These are phyloP conservation scores for Candida stauntonica DNA, from an alignment of 805 yeast genomes.

Conservation along the genomic window DNA sequence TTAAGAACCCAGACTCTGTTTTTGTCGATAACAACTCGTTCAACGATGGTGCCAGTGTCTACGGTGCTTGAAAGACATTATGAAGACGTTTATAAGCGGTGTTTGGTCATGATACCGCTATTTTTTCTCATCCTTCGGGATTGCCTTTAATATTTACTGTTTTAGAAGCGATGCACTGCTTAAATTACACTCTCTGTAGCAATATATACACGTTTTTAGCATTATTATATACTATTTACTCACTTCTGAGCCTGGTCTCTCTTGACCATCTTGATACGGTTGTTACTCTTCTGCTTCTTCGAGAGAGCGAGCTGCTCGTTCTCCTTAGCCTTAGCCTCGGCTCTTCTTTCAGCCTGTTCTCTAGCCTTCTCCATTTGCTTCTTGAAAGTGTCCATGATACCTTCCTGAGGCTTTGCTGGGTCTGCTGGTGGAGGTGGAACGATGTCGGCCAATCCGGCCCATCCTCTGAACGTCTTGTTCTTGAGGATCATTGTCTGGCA, in stretches of 20 bases:
- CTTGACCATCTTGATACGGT: conserved; percentile 25
- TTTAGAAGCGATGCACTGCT: no score
- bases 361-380: conserved; percentile 38
- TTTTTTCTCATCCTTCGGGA: neutral
- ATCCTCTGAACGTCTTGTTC: conserved; percentile 50
- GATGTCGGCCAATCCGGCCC: conserved; percentile 56
- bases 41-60: conserved; percentile 9
- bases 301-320: conserved; percentile 29
- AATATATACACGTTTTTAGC: neutral
- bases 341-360: conserved; percentile 36
- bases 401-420: conserved; percentile 30
- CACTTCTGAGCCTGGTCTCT: conserved; percentile 16
- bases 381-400: conserved; percentile 34
- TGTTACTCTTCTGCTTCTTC: conserved; percentile 28
- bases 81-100: neutral
- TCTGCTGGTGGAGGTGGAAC: conserved; percentile 45
- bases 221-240: conserved; percentile 2
- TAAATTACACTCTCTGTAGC: no score
- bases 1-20: conserved; percentile 34
- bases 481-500: conserved; percentile 67
- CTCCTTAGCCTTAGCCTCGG: conserved; percentile 32
- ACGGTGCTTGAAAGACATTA: conserved; percentile 4
- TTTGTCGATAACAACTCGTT: conserved; percentile 20
- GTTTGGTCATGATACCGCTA: neutral
- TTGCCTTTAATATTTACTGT: neutral